Evolutionary conservation across 345 rosid genomes (phyloP).

Genomic region (Toxicodendron radicans): DNA sequence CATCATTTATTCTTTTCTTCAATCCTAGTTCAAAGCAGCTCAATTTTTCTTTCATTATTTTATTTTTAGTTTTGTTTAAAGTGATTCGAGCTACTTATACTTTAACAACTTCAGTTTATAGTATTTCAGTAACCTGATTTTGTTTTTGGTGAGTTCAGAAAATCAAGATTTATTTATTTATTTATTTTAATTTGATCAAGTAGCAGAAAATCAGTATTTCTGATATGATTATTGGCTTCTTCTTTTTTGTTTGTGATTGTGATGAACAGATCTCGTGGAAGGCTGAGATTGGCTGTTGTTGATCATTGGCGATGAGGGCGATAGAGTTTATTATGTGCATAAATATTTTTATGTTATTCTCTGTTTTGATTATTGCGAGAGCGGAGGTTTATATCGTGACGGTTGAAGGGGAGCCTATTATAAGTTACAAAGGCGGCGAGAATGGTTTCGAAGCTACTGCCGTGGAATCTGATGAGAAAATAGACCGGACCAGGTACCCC

Average conservation of each 20-base stretch:
- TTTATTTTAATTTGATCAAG: too few species aligned
- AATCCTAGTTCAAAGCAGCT: slow-evolving; percentile 25
- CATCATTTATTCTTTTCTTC: slow-evolving; percentile 45
- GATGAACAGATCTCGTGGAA: slow-evolving; percentile 42
- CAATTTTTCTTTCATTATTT: background rate
- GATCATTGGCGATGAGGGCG: slow-evolving; percentile 30
- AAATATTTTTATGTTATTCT: slow-evolving; percentile 28
- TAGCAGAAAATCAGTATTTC: background rate
- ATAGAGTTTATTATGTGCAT: slow-evolving; percentile 24
- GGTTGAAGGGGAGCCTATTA: slow-evolving; percentile 87
- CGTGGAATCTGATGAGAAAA: slow-evolving; percentile 80
- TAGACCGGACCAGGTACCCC: slow-evolving; percentile 70
- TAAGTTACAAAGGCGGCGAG: slow-evolving; percentile 82
- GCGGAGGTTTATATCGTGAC: slow-evolving; percentile 85
- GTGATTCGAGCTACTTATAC: slow-evolving; percentile 2
- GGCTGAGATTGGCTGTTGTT: slow-evolving; percentile 13
- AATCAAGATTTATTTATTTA: too few species aligned
- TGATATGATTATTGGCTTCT: slow-evolving; percentile 6
- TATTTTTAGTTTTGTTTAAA: slow-evolving; percentile 6
- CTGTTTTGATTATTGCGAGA: slow-evolving; percentile 39
- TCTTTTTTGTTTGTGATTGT: slow-evolving; percentile 15
- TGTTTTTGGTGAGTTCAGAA: too few species aligned
- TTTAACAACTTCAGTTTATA: too few species aligned
- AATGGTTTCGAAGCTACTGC: slow-evolving; percentile 93
- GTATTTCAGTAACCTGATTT: background rate